Evolutionary conservation across 2,329 filamentous ascomycete genomes (phyloP), one percentile per base, ranked within the genome.

Genomic region (Phyllosticta citribraziliensis): DNA sequence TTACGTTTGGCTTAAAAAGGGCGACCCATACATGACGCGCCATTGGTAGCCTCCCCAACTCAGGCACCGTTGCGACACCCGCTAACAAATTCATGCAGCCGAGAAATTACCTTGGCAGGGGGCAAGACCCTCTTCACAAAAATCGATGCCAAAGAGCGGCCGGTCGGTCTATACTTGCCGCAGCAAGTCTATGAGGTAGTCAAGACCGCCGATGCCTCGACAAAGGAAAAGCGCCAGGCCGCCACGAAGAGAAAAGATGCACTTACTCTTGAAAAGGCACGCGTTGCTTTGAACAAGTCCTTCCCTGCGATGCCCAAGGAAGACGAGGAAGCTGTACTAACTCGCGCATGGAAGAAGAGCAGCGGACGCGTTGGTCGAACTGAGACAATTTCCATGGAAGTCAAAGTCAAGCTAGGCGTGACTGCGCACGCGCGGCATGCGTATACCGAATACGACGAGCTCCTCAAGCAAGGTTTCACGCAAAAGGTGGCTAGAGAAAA

Each of bases 351-450:
- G 64, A 66, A 70, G 64, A 83, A 82, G 67, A 64, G 73, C 22
- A 78, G 74, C 52, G 68, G 79, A 1, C 71, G 80, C 10, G 80
- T 83, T 1, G 81, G 80, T 2, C 70, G 80, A 57, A 77, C 75
- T 1, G 68, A 67, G 1, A 76, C 64, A 53, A 66, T 80, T 5
- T 67, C 68, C 0, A 54, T 79, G 40, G 67, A 70, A 6, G 66
- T 72, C 14, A 80, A 75, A 64, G 78, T 76, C 4, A 65, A 68
- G 54, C 71, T 81, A 24, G 81, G 78, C 2, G 78, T 82, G 12
- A 68, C 74, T 22, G 80, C 81, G 2, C 77, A 82, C 63, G 73
- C 80, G 4, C 72, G 81, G 6, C 80, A 83, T 65, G 64, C 61
- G 2, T 74, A 80, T 53, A 82, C 80, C 0, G 65, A 70, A 1